Evolutionary conservation across 257 asterid genomes (phyloP).

Genomic region (Petunia secreta): DNA sequence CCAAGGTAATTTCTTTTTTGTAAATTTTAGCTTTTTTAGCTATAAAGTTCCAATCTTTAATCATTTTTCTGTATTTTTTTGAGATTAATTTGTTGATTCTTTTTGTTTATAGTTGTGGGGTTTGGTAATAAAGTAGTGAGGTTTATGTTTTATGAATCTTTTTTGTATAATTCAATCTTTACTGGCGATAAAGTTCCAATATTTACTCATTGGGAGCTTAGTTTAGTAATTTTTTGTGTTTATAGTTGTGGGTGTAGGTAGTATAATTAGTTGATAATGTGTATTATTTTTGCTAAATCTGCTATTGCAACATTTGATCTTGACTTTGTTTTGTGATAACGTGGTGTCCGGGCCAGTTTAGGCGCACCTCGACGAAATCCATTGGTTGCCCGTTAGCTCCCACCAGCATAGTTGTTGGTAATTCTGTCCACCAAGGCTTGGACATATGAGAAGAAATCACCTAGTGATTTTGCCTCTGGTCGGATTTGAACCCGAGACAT

Average conservation of each 20-base stretch:
- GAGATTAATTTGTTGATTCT: neutral
- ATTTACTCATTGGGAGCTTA: neutral
- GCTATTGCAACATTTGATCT: neutral
- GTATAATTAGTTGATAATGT: neutral
- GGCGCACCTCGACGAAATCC: too few relatives aligned
- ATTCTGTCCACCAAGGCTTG: too few relatives aligned
- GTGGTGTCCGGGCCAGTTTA: too few relatives aligned
- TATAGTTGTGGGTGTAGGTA: neutral
- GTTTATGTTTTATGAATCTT: conserved; percentile 10
- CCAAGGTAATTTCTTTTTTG: conserved; percentile 53
- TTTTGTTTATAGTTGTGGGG: neutral
- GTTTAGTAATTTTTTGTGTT: neutral
- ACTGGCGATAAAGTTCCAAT: neutral
- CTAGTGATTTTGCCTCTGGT: too few relatives aligned
- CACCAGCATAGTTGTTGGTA: too few relatives aligned
- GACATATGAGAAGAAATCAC: too few relatives aligned
- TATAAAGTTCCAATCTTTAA: neutral
- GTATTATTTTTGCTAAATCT: neutral
- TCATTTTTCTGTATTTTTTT: neutral
- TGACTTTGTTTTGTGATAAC: neutral
- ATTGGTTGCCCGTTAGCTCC: too few relatives aligned
- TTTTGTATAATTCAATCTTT: neutral
- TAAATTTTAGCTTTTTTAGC: neutral
- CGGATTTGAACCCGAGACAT: too few relatives aligned
- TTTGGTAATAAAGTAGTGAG: neutral